These are phyloP conservation scores for Melocanna baccifera DNA, from an alignment of 176 grass and related monocot genomes.

Conservation along the genomic window DNA sequence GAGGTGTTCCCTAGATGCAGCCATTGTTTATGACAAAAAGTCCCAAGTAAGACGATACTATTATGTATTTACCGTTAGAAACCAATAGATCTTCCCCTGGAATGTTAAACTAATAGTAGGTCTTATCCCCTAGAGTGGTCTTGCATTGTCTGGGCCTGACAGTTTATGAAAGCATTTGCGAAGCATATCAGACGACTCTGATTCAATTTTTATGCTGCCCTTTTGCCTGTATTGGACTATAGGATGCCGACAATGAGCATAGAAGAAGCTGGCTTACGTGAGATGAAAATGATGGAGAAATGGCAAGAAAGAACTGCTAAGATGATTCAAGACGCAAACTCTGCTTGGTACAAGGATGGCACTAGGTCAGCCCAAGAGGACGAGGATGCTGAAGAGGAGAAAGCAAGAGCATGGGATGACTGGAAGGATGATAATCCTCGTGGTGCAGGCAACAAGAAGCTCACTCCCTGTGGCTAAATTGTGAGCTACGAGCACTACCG, in stretches of 20 bases:
- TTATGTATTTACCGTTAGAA: not conserved
- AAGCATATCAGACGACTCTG: not conserved
- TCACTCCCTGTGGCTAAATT: conserved; percentile 78
- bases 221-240: not conserved
- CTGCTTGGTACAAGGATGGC: conserved; percentile 61
- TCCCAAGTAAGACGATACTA: not conserved
- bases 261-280: conserved; percentile 77
- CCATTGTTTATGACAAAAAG: not conserved
- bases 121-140: not conserved
- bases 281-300: conserved; percentile 95
- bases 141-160: not conserved
- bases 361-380: conserved; percentile 46
- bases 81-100: not conserved
- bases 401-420: conserved; percentile 84
- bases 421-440: conserved; percentile 97
- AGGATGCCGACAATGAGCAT: conserved; percentile 92
- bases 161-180: not conserved
- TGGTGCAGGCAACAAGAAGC: conserved; percentile 94
- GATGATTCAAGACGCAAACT: conserved; percentile 70
- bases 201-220: not conserved
- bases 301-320: conserved; percentile 73
- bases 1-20: not conserved
- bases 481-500: not conserved
- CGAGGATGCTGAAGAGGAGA: conserved; percentile 71
- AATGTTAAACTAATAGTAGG: not conserved